Evolutionary conservation across 257 asterid genomes (phyloP).

Genomic region (Solanum okadae): DNA sequence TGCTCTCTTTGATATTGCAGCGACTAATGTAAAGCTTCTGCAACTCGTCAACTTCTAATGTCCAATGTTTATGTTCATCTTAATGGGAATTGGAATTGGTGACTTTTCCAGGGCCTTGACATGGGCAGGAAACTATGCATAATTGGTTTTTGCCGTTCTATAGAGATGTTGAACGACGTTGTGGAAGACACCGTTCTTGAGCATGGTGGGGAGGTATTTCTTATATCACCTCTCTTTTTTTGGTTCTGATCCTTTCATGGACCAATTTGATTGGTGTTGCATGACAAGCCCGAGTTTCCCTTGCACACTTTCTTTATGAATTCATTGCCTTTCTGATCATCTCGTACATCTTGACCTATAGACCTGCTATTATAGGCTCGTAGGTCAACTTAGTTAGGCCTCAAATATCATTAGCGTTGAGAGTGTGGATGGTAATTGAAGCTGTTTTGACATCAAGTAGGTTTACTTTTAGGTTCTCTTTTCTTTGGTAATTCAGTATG

Average conservation of each 20-base stretch:
- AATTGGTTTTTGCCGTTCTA: slow-evolving; percentile 90
- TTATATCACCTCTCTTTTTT: not conserved
- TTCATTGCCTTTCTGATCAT: not conserved
- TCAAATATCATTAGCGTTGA: not conserved
- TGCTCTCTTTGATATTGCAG: slow-evolving; percentile 96
- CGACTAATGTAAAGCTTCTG: slow-evolving; percentile 54
- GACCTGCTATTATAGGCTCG: not conserved
- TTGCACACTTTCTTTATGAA: not conserved
- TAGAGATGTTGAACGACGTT: slow-evolving; percentile 97
- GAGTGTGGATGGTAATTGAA: not conserved
- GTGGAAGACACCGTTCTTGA: slow-evolving; percentile 96
- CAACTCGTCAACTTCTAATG: not conserved
- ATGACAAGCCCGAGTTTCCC: not conserved
- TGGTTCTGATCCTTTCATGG: not conserved
- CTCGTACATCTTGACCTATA: not conserved
- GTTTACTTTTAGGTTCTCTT: not conserved
- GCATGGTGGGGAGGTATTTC: slow-evolving; percentile 95
- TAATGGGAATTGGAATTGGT: not conserved
- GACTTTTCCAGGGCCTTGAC: slow-evolving; percentile 68
- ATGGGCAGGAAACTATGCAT: slow-evolving; percentile 80
- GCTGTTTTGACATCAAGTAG: not conserved
- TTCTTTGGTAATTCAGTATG: not conserved
- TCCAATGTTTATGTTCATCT: not conserved
- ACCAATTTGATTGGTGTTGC: not conserved
- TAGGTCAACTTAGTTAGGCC: not conserved